Evolutionary conservation across 2,329 filamentous ascomycete species (phyloP).

Genomic region (Claviceps africana): DNA sequence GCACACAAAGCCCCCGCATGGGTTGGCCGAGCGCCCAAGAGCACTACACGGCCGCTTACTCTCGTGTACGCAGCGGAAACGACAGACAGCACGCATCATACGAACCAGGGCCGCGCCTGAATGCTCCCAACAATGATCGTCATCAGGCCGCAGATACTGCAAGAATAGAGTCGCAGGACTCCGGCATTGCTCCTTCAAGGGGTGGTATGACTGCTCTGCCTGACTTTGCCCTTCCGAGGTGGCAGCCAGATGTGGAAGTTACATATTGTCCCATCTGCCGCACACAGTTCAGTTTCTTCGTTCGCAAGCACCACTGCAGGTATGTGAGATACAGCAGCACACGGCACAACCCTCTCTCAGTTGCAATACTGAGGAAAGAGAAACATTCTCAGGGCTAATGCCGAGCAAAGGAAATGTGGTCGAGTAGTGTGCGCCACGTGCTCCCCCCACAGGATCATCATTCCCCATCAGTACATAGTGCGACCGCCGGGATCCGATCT

Average conservation of each 20-base stretch:
- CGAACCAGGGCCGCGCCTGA: background rate
- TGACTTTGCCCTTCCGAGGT: slow-evolving; percentile 52
- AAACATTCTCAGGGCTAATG: slow-evolving; percentile 8
- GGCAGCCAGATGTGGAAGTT: slow-evolving; percentile 81
- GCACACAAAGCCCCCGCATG: background rate
- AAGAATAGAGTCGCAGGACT: background rate
- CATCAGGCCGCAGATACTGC: background rate
- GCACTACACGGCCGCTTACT: background rate
- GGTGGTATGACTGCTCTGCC: slow-evolving; percentile 4
- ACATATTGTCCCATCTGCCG: slow-evolving; percentile 74
- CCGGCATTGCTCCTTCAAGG: background rate
- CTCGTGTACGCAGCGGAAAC: background rate
- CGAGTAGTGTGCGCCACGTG: slow-evolving; percentile 80
- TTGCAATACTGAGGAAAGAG: background rate
- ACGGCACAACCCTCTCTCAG: background rate
- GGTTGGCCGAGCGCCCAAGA: background rate
- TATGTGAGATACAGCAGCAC: slow-evolving; percentile 16
- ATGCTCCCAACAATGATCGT: background rate
- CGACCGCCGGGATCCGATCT: slow-evolving; percentile 46
- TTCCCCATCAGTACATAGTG: slow-evolving; percentile 86
- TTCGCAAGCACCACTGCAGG: slow-evolving; percentile 87
- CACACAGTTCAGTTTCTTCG: slow-evolving; percentile 67
- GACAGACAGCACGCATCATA: background rate
- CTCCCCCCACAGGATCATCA: slow-evolving; percentile 88
- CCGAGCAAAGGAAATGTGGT: slow-evolving; percentile 61